Evolutionary conservation across 1,284 basidiomycete species (phyloP).

Genomic region (Heliocybe sulcata): DNA sequence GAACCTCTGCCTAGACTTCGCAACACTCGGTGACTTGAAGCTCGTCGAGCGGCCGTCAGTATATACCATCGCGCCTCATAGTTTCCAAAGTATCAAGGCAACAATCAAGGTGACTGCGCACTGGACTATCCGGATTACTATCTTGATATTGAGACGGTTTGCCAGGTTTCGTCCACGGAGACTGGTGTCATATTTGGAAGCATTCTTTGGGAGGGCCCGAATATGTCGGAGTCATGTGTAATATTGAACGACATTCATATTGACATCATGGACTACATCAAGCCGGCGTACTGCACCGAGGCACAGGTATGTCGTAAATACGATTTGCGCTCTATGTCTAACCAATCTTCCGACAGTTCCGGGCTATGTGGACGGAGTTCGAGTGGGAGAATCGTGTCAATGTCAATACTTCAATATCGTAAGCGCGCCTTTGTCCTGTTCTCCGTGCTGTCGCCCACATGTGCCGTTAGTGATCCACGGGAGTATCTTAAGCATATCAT

Average conservation of each 20-base stretch:
- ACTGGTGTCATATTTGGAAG: slow-evolving; percentile 98
- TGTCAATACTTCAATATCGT: slow-evolving; percentile 79
- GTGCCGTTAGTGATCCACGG: slow-evolving; percentile 55
- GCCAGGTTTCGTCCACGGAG: slow-evolving; percentile 84
- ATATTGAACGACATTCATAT: slow-evolving; percentile 98
- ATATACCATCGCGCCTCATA: slow-evolving; percentile 92
- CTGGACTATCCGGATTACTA: neutral
- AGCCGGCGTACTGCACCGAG: slow-evolving; percentile 94
- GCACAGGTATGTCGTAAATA: slow-evolving; percentile 60
- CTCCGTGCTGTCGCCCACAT: slow-evolving; percentile 5
- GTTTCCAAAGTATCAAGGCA: slow-evolving; percentile 98
- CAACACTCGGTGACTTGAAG: slow-evolving; percentile 95
- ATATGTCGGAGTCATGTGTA: slow-evolving; percentile 80
- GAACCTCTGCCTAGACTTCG: slow-evolving; percentile 96
- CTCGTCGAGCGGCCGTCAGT: slow-evolving; percentile 93
- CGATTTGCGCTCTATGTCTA: slow-evolving; percentile 4
- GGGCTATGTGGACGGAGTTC: slow-evolving; percentile 97
- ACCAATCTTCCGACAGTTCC: slow-evolving; percentile 51
- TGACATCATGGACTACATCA: slow-evolving; percentile 99
- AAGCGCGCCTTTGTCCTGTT: slow-evolving; percentile 20
- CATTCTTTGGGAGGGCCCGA: slow-evolving; percentile 94
- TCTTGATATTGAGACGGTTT: no score
- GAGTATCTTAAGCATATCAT: slow-evolving; percentile 87
- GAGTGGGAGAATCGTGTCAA: slow-evolving; percentile 99
- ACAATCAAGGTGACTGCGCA: slow-evolving; percentile 78